Base-by-base conservation (phyloP, 192 early-diverging fungal genomes). In the Neocallimastix lanati region DNA sequence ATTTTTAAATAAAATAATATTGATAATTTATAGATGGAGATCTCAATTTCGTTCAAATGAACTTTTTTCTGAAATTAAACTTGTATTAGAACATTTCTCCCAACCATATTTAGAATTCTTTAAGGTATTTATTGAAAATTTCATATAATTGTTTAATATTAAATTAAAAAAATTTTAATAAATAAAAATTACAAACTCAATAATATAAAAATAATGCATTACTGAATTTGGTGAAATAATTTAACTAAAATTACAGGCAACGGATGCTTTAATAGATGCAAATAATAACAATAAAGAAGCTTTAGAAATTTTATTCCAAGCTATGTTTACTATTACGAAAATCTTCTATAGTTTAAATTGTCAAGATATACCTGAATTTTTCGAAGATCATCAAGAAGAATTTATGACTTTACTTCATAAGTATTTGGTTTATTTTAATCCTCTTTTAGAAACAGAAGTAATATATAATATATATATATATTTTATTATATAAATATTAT, bases 281-380 rank as follows among this genome's bases (percentile, higher is more conserved):
- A 91, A 94, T 80, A 82, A 83, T 9, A 83, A 84, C 76, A 91
- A 97, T 80, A 80, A 81, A 27, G 79, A 84, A 40, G 92, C 91
- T 28, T 84, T 98, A 76, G 85, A 88, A 67, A 84, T 92, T 28
- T 86, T 98, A 77, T 89, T 88, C 80, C 91, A 95, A 80, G 88
- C 89, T 18, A 80, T 99, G 28, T 84, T 91, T 77, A 87, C 96
- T 12, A 82, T 97, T 78, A 88, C 90, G 78, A 93, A 97, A 84
- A 94, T 99, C 78, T 99, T 92, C 83, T 96, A 96, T 82, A 93
- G 93, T 83, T 86, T 99, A 77, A 99, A 96, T 81, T 96, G 88
- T 82, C 96, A 98, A 85, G 98, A 99, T 84, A 84, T 97, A 78
- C 96, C 98, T 18, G 94, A 96, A 82, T 98, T 95, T 83, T 98